Base-by-base conservation (phyloP, 306 rosid species). In the Cyamopsis tetragonoloba region DNA sequence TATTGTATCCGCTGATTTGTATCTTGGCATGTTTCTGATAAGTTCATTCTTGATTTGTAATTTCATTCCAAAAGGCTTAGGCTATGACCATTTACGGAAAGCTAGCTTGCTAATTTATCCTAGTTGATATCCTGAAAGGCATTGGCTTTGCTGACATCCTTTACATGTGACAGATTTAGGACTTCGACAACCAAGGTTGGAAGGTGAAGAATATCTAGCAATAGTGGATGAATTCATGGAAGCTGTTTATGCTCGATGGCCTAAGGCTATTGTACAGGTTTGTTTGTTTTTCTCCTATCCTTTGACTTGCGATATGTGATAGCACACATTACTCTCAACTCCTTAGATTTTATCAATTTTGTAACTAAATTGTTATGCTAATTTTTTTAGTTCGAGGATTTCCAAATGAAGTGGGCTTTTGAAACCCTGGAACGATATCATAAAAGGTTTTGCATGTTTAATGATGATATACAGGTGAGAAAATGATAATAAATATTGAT, bases 341-440 rank as follows among this genome's bases (percentile, higher is more conserved):
- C 34, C 65, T 50, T 43, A 43, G 42, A 61, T 51, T 74, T 43
- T 54, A 31, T 55, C 72, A 67, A 61, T 55, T 34, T 75, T 20
- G 28, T 88, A 49, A 79, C 72, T 70, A 69, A 34, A 62, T 63
- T 66, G 18, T 62, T 84, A 71, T 43, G 53, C 55, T 55, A 15
- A 66, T 61, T 74, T 50, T 38, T 20, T 75, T 88, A 95, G 99
- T 95, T 95, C 77, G 99, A 95, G 83, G 99, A 95, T 84, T 95
- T 95, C 76, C 99, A 95, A 88, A 88, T 90, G 95, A 95, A 95
- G 79, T 95, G 99, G 99, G 99, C 99, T 53, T 95, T 95, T 66
- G 95, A 86, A 85, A 95, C 99, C 26, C 85, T 95, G 69, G 84
- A 95, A 75, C 89, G 97, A 14, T 95, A 95, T 78, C 96, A 91